phyloP scores from a whole-genome alignment of 1,284 basidiomycete genomes.

The Laetiporus sulphureus region DNA sequence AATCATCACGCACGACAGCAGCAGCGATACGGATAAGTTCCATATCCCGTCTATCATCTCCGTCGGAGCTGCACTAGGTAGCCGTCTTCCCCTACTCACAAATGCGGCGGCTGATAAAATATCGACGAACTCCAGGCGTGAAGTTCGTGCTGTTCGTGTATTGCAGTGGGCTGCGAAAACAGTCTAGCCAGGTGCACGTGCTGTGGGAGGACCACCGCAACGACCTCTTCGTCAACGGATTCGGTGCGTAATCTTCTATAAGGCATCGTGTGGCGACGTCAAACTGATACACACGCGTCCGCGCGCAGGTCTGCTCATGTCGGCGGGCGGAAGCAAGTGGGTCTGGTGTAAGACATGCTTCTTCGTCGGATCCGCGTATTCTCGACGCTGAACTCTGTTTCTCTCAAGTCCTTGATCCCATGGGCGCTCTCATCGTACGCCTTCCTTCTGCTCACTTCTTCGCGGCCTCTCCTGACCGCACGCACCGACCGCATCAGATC shows the following conservation, averaged over 20 bases:
- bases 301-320: conserved; percentile 81
- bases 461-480: neutral
- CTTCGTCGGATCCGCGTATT: too few species aligned
- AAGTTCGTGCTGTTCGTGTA: conserved; percentile 87
- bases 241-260: conserved; percentile 55
- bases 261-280: too few species aligned
- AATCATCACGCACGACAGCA: conserved; percentile 51
- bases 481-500: conserved; percentile 39
- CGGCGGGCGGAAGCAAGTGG: conserved; percentile 84
- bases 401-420: conserved; percentile 65
- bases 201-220: conserved; percentile 96
- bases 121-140: conserved; percentile 50
- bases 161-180: conserved; percentile 72
- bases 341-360: conserved; percentile 80
- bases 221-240: conserved; percentile 79
- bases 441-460: neutral
- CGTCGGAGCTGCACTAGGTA: conserved; percentile 78
- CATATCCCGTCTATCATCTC: conserved; percentile 80
- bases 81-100: conserved; percentile 4
- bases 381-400: too few species aligned
- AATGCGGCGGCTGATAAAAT: conserved; percentile 5
- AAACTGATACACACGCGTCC: too few species aligned
- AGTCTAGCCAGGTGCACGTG: conserved; percentile 86
- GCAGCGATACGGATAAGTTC: conserved; percentile 56
- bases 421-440: conserved; percentile 71